A percentile compares a stretch with the other conserved stretches of the same genome.
Conservation (phyloP, 306 rosid genomes). For the Luffa acutangula region DNA sequence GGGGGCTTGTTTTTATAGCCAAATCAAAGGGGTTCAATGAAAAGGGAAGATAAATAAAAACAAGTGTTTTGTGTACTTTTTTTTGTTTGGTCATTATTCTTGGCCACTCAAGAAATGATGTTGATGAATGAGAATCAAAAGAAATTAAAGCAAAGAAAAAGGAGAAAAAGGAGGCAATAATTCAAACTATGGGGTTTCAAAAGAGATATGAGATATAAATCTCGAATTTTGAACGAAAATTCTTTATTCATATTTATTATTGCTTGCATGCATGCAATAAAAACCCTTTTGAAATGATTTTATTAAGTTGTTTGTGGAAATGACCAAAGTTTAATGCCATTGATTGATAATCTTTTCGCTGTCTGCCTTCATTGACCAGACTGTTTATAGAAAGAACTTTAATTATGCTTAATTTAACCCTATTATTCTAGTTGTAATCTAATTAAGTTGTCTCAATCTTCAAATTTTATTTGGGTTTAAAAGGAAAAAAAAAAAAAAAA, state of each 20-base stretch:
- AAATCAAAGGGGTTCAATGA: neutral
- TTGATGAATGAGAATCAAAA: neutral
- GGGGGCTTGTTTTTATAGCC: neutral
- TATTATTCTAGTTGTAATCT: no score
- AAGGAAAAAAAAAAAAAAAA: no score
- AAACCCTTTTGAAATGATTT: neutral
- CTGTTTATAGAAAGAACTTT: neutral
- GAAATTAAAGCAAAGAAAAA: constrained; percentile 7
- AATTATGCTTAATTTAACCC: no score
- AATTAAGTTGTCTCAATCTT: no score
- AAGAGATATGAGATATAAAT: neutral
- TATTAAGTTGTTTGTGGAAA: no score
- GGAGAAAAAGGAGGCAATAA: constrained; percentile 37
- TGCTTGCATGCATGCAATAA: constrained; percentile 3
- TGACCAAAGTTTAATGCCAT: neutral
- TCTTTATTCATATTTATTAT: neutral
- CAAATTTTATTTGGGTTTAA: no score
- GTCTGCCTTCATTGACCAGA: neutral
- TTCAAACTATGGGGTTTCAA: neutral
- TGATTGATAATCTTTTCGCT: neutral
- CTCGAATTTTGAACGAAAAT: neutral
- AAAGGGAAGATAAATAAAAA: neutral
- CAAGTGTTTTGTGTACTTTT: neutral
- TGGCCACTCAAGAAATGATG: neutral
- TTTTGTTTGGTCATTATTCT: neutral